Conservation (phyloP, 257 asterid genomes). For the Linderniella brevidens region DNA sequence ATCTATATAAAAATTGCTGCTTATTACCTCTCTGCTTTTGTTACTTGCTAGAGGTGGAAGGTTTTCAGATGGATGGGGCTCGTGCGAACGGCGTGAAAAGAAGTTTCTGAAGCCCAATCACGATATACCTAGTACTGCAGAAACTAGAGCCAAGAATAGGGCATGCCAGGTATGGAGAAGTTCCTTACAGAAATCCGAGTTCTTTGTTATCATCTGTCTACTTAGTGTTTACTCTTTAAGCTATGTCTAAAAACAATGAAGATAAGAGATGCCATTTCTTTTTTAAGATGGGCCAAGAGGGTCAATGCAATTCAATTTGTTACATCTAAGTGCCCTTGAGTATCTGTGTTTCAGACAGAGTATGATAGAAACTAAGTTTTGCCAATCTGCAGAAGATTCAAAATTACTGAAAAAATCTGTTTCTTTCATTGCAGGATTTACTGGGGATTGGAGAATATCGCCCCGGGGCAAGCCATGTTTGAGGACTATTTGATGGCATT, state of each 20-base stretch:
- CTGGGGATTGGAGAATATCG: conserved; percentile 94
- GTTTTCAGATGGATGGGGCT: conserved; percentile 98
- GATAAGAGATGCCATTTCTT: not conserved
- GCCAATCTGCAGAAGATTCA: not conserved
- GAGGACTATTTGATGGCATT: too few relatives aligned
- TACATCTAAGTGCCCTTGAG: too few relatives aligned
- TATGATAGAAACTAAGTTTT: not conserved
- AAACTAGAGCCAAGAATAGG: conserved; percentile 95
- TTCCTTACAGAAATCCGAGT: conserved; percentile 5
- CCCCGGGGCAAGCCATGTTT: conserved; percentile 36
- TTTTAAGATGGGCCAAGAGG: too few relatives aligned
- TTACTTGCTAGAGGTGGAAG: conserved; percentile 59
- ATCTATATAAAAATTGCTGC: not conserved
- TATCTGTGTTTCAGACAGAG: too few relatives aligned
- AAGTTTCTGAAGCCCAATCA: conserved; percentile 80
- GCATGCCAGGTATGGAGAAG: conserved; percentile 81
- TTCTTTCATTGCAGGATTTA: conserved; percentile 56
- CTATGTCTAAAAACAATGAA: not conserved
- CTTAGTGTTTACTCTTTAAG: conserved; percentile 8
- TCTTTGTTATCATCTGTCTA: conserved; percentile 3
- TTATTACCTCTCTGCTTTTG: conserved; percentile 5
- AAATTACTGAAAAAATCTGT: conserved; percentile 7
- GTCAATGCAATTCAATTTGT: too few relatives aligned
- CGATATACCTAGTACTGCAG: conserved; percentile 97
- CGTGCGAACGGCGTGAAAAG: conserved; percentile 89